phyloP scores from a whole-genome alignment of 768 basidiomycete species.

The Holtermanniella nyarrowii region DNA sequence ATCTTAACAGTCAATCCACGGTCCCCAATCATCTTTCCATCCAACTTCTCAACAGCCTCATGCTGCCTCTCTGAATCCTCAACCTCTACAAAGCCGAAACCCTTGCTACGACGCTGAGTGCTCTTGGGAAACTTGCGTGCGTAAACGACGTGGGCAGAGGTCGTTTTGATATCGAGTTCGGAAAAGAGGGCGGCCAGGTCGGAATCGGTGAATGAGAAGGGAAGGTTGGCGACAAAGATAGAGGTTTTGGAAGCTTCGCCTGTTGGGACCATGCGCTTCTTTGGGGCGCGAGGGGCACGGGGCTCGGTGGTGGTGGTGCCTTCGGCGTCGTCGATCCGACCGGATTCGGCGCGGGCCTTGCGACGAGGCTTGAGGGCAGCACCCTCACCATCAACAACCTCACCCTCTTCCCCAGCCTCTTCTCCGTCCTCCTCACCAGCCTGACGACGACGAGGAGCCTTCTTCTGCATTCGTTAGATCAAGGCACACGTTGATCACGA shows the following conservation, averaged over 20 bases:
- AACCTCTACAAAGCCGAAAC: slow-evolving; percentile 96
- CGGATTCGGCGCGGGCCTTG: slow-evolving; percentile 14
- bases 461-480: neutral
- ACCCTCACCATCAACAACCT: slow-evolving; percentile 5
- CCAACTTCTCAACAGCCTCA: slow-evolving; percentile 75
- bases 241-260: slow-evolving; percentile 41
- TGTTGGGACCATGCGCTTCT: slow-evolving; percentile 18
- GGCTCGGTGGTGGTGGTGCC: neutral
- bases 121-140: slow-evolving; percentile 60
- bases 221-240: slow-evolving; percentile 95
- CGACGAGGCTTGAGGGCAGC: slow-evolving; percentile 15
- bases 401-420: slow-evolving; percentile 13
- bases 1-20: slow-evolving; percentile 86
- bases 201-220: slow-evolving; percentile 82
- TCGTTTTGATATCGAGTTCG: slow-evolving; percentile 69
- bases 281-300: slow-evolving; percentile 10
- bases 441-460: slow-evolving; percentile 27
- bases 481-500: neutral
- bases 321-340: slow-evolving; percentile 31
- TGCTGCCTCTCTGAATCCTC: slow-evolving; percentile 77
- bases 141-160: slow-evolving; percentile 73
- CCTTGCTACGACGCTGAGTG: slow-evolving; percentile 77
- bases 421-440: slow-evolving; percentile 35
- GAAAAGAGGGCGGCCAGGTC: slow-evolving; percentile 72
- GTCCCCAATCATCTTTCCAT: slow-evolving; percentile 80